Percentiles rank a stretch among this genome's conserved stretches.
Evolutionary conservation across 495 filamentous ascomycete genomes (phyloP).

Genomic region (Recurvomyces mirabilis): DNA sequence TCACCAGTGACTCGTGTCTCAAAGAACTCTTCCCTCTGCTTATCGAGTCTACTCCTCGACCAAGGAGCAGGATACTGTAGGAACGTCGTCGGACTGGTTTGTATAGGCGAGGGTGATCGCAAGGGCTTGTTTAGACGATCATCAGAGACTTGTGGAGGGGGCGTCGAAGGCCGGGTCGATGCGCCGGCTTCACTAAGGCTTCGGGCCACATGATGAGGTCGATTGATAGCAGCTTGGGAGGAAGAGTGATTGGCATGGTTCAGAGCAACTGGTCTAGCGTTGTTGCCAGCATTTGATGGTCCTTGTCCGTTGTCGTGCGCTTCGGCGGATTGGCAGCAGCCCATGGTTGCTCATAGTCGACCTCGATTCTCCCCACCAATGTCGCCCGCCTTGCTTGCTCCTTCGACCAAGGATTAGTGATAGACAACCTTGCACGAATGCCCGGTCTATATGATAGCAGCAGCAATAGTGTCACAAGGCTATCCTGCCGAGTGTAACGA

Average conservation of each 20-base stretch:
- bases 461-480: too few relatives aligned
- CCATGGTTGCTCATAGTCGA: conserved; percentile 5
- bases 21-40: conserved; percentile 38
- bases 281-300: too few relatives aligned
- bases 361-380: not conserved
- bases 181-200: too few relatives aligned
- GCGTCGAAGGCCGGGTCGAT: too few relatives aligned
- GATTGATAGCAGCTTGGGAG: not conserved
- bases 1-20: conserved; percentile 66
- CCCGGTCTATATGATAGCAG: too few relatives aligned
- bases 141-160: too few relatives aligned
- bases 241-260: too few relatives aligned
- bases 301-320: too few relatives aligned
- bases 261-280: too few relatives aligned
- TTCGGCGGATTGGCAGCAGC: conserved; percentile 16
- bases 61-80: conserved; percentile 32
- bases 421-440: too few relatives aligned
- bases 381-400: not conserved
- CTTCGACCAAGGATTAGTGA: not conserved
- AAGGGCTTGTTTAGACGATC: conserved; percentile 16
- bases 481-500: too few relatives aligned
- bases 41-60: conserved; percentile 36
- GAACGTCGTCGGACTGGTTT: conserved; percentile 30
- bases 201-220: too few relatives aligned
- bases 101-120: conserved; percentile 11